Conservation (phyloP, 805 yeast species). For the Candida saitoana region DNA sequence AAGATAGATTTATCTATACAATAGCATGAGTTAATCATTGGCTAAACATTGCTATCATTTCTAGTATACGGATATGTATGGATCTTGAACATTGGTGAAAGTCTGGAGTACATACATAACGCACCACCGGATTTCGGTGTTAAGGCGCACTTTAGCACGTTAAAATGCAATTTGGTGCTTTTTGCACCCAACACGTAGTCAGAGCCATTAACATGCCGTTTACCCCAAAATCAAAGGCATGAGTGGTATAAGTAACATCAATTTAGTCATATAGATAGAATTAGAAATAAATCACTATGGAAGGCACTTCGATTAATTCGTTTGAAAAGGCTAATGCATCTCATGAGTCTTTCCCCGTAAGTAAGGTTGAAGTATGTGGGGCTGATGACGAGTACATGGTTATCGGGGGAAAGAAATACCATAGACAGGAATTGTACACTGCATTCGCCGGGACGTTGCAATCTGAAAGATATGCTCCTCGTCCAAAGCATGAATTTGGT, state of each 20-base stretch:
- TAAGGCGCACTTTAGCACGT: background rate
- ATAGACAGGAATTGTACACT: conserved; percentile 39
- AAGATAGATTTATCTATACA: too few relatives aligned
- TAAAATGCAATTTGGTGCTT: background rate
- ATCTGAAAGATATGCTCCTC: conserved; percentile 5
- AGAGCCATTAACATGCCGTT: background rate
- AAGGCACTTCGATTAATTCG: background rate
- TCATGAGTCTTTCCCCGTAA: background rate
- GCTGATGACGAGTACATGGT: conserved; percentile 40
- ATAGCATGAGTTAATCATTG: too few relatives aligned
- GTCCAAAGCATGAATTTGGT: conserved; percentile 35
- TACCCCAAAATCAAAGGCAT: background rate
- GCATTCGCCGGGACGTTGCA: conserved; percentile 8
- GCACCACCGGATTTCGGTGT: background rate
- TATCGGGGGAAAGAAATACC: conserved; percentile 41
- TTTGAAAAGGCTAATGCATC: background rate
- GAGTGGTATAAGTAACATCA: background rate
- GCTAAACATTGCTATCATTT: too few relatives aligned
- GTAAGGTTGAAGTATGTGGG: conserved; percentile 25
- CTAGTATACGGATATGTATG: too few relatives aligned
- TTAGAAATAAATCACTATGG: background rate
- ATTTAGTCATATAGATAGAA: background rate
- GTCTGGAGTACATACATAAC: background rate
- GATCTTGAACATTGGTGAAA: background rate
- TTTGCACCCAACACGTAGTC: background rate